Base-by-base conservation (phyloP, 164 flowering plant species). In the Buxus sempervirens region DNA sequence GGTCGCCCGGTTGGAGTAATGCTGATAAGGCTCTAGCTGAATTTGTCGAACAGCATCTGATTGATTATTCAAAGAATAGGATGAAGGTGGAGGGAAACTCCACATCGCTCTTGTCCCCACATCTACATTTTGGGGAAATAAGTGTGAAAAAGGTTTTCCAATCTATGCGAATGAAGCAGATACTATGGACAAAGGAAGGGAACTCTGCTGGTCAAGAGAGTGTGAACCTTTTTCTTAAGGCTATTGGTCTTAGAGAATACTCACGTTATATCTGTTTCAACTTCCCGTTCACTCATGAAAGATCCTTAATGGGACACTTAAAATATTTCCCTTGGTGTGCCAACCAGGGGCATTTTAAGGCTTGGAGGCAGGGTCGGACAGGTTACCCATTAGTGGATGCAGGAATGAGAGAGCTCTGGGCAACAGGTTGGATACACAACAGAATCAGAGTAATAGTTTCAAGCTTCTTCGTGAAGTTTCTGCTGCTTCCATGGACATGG, bases 371-470 rank as follows among this genome's bases (percentile, higher is more conserved):
- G 64, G 96, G 98, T 36, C 82, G 86, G 64, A 93, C 98, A 41
- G 98, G 98, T 23, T 93, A 89, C 65, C 98, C 98, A 36, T 75
- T 93, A 60, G 98, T 93, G 42, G 98, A 93, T 82, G 96, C 98
- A 0, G 98, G 93, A 62, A 93, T 93, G 98, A 82, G 98, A 70
- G 98, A 90, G 78, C 89, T 93, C 24, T 93, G 98, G 98, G 98
- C 98, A 18, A 93, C 96, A 16, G 98, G 96, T 41, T 93, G 98
- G 98, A 80, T 87, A 42, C 97, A 93, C 73, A 91, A 93, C 70
- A 77, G 83, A 67, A 79, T 88, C 62, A 81, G 98, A 80, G 94
- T 93, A 26, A 88, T 88, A 65, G 93, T 86, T 66, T 82, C 97
- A 19, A 83, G 97, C 62, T 94, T 94, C 73, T 87, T 74, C 68